These are phyloP conservation scores for Coniochaeta pulveracea DNA, from an alignment of 2,329 filamentous ascomycete species.

Conservation along the genomic window DNA sequence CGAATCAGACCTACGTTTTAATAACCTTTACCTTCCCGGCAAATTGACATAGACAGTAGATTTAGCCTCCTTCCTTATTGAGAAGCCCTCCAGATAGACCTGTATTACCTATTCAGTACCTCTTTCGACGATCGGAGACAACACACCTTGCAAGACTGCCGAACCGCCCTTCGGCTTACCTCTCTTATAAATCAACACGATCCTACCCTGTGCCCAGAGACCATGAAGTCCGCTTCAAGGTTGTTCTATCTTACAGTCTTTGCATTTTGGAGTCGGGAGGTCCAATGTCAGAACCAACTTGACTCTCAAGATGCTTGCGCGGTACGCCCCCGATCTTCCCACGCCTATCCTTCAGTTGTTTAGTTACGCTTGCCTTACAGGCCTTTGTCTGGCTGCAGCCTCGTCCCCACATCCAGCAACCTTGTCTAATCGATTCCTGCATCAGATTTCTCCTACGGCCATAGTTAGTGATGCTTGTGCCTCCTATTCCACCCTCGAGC, in stretches of 20 bases:
- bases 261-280: constrained; percentile 38
- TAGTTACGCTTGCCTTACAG: too few relatives aligned
- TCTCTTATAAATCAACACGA: constrained; percentile 6
- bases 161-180: too few relatives aligned
- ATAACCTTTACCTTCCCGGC: too few relatives aligned
- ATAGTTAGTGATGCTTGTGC: constrained; percentile 92
- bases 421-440: constrained; percentile 26
- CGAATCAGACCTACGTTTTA: too few relatives aligned
- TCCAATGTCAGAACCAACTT: constrained; percentile 28
- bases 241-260: constrained; percentile 46
- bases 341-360: constrained; percentile 7
- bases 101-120: too few relatives aligned
- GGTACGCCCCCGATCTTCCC: constrained; percentile 29
- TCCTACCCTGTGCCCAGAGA: constrained; percentile 8
- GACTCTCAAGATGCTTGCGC: constrained; percentile 36
- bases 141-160: too few relatives aligned
- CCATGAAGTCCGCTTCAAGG: constrained; percentile 41
- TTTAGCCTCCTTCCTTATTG: too few relatives aligned
- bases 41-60: too few relatives aligned
- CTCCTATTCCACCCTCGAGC: constrained; percentile 83
- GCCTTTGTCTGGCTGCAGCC: constrained; percentile 14
- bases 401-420: constrained; percentile 11
- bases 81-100: too few relatives aligned
- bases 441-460: constrained; percentile 73
- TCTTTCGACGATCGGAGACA: too few relatives aligned